A percentile compares a stretch with the other conserved stretches of the same genome.
These are phyloP conservation scores for Myxozyma melibiosi DNA, from an alignment of 805 yeast species.

Conservation along the genomic window DNA sequence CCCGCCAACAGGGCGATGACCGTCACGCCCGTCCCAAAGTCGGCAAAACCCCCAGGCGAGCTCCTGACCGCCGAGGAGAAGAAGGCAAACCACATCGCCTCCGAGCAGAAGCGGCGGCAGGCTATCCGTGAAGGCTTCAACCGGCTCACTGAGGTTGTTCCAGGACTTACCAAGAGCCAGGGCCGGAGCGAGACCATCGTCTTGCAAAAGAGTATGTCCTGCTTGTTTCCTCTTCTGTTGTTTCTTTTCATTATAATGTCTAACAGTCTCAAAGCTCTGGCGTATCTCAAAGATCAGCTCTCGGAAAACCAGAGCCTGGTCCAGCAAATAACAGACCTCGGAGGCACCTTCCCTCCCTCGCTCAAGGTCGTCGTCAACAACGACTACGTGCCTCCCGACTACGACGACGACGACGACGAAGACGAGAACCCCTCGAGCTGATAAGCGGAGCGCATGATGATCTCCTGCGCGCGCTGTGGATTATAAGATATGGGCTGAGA, in stretches of 20 bases:
- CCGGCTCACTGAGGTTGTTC: slow-evolving; percentile 71
- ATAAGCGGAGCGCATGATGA: too few species aligned
- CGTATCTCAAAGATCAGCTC: slow-evolving; percentile 38
- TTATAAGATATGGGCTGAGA: too few species aligned
- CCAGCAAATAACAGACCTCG: slow-evolving; percentile 33
- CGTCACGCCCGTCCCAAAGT: slow-evolving; percentile 30
- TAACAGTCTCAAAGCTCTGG: slow-evolving; percentile 37
- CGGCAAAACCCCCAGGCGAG: slow-evolving; percentile 35
- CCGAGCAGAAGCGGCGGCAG: slow-evolving; percentile 84
- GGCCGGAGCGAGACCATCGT: slow-evolving; percentile 79
- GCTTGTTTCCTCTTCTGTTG: background rate
- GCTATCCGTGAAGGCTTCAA: slow-evolving; percentile 84
- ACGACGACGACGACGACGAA: slow-evolving; percentile 13
- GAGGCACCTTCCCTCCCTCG: slow-evolving; percentile 24
- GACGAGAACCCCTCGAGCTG: slow-evolving; percentile 3
- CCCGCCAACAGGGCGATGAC: background rate
- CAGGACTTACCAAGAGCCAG: slow-evolving; percentile 67
- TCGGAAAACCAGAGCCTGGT: slow-evolving; percentile 39
- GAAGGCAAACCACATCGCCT: slow-evolving; percentile 71
- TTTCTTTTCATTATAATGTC: background rate
- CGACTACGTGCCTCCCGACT: slow-evolving; percentile 14
- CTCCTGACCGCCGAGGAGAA: slow-evolving; percentile 41
- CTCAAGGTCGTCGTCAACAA: slow-evolving; percentile 14
- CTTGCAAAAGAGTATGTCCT: slow-evolving; percentile 52
- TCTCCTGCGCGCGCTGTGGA: too few species aligned